phyloP scores from a whole-genome alignment of 1,284 basidiomycete genomes.

The Malassezia vespertilionis region DNA sequence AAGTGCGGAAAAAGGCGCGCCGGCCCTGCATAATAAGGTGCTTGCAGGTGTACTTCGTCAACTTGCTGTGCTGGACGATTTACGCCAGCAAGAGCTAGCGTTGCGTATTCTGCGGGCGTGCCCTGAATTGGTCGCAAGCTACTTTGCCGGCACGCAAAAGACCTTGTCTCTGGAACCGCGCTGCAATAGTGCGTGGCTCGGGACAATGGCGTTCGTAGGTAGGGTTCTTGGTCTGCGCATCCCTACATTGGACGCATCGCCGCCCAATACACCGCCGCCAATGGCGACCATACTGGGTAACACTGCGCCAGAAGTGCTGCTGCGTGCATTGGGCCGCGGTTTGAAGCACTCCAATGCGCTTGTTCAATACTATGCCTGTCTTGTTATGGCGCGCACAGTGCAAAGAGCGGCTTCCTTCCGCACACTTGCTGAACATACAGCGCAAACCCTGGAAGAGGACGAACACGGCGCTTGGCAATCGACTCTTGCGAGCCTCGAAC shows the following conservation, averaged over 20 bases:
- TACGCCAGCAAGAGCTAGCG: slow-evolving; percentile 72
- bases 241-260: slow-evolving; percentile 50
- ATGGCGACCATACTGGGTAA: slow-evolving; percentile 55
- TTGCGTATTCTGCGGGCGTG: slow-evolving; percentile 66
- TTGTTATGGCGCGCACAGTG: slow-evolving; percentile 53
- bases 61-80: slow-evolving; percentile 70
- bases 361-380: slow-evolving; percentile 70
- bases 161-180: slow-evolving; percentile 71
- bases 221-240: slow-evolving; percentile 64
- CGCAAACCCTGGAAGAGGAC: slow-evolving; percentile 3
- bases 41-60: slow-evolving; percentile 63
- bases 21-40: slow-evolving; percentile 67
- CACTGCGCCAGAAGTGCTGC: slow-evolving; percentile 23
- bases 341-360: slow-evolving; percentile 52
- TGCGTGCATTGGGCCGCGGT: slow-evolving; percentile 58
- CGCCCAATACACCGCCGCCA: slow-evolving; percentile 62
- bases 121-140: slow-evolving; percentile 74
- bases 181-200: slow-evolving; percentile 75
- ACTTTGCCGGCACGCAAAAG: slow-evolving; percentile 49
- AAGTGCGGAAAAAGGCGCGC: slow-evolving; percentile 29
- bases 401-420: slow-evolving; percentile 23
- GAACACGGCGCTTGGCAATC: slow-evolving; percentile 28
- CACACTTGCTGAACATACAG: neutral
- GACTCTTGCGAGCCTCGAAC: slow-evolving; percentile 19
- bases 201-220: slow-evolving; percentile 70